Percentiles rank a stretch among this genome's conserved stretches.
Evolutionary conservation across 2,329 filamentous ascomycete species (phyloP).

Genomic region (Herpotrichia juniperi): DNA sequence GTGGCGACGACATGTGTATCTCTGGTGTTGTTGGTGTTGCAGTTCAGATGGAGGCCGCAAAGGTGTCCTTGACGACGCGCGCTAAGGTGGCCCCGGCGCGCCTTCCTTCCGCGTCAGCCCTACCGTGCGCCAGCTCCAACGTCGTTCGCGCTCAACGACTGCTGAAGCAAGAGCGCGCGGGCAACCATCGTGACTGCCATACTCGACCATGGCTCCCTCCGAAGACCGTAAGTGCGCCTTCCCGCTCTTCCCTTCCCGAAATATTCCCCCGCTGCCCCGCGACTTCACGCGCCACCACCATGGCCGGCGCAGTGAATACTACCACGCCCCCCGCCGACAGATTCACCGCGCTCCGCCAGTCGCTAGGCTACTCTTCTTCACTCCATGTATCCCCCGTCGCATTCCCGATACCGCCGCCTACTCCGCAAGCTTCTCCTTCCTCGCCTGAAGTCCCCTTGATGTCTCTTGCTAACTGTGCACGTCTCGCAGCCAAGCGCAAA

Average conservation of each 20-base stretch:
- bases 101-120: too few relatives aligned
- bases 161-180: neutral
- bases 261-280: conserved; percentile 3
- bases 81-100: conserved; percentile 1
- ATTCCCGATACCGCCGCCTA: too few relatives aligned
- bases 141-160: too few relatives aligned
- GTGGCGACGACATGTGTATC: conserved; percentile 58
- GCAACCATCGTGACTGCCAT: conserved; percentile 1
- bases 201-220: conserved; percentile 36
- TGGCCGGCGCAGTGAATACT: neutral
- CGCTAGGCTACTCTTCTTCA: conserved; percentile 25
- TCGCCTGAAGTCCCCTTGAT: neutral
- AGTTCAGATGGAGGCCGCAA: neutral
- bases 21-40: conserved; percentile 1
- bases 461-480: conserved; percentile 18
- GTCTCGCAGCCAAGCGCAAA: conserved; percentile 69
- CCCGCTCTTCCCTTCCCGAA: conserved; percentile 3
- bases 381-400: conserved; percentile 4
- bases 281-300: neutral
- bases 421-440: neutral
- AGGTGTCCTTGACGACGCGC: neutral
- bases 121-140: too few relatives aligned
- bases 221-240: conserved; percentile 44
- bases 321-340: neutral
- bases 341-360: conserved; percentile 10